Conservation (phyloP, 306 rosid genomes). For the Quercus aquifolioides region DNA sequence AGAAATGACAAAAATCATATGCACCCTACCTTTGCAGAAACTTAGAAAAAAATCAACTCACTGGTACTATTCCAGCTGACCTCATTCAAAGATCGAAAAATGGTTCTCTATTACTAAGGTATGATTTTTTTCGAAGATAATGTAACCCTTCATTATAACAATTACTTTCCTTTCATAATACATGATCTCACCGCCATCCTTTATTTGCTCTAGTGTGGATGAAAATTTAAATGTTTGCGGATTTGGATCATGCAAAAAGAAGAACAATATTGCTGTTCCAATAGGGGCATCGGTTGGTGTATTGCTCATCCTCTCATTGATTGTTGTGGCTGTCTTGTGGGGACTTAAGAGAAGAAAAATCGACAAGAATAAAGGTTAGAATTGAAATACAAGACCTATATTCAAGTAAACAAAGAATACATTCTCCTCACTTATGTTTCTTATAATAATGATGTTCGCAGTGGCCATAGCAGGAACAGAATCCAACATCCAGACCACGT, state of each 20-base stretch:
- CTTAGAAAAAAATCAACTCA: conserved; percentile 37
- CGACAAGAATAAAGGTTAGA: conserved; percentile 6
- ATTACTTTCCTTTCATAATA: no score
- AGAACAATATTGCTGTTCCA: conserved; percentile 13
- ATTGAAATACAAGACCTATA: background rate
- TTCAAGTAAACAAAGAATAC: no score
- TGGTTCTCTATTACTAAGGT: conserved; percentile 47
- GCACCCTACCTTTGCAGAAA: conserved; percentile 38
- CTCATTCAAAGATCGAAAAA: conserved; percentile 27
- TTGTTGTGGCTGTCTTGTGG: conserved; percentile 16
- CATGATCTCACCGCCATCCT: no score
- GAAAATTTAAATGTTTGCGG: conserved; percentile 27
- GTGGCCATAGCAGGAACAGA: background rate
- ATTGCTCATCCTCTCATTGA: conserved; percentile 17
- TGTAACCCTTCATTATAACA: background rate
- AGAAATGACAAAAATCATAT: background rate
- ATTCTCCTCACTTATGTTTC: no score
- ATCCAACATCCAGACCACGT: background rate
- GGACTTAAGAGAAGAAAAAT: conserved; percentile 9
- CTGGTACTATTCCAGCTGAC: conserved; percentile 37
- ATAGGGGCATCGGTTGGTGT: conserved; percentile 44
- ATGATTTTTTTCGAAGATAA: conserved; percentile 8
- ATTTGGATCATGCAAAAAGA: background rate
- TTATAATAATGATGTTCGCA: background rate
- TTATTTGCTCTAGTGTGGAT: conserved; percentile 12